A percentile compares a stretch with the other conserved stretches of the same genome.
Evolutionary conservation across 129 eudicot genomes (phyloP).

Genomic region (Tagetes erecta): DNA sequence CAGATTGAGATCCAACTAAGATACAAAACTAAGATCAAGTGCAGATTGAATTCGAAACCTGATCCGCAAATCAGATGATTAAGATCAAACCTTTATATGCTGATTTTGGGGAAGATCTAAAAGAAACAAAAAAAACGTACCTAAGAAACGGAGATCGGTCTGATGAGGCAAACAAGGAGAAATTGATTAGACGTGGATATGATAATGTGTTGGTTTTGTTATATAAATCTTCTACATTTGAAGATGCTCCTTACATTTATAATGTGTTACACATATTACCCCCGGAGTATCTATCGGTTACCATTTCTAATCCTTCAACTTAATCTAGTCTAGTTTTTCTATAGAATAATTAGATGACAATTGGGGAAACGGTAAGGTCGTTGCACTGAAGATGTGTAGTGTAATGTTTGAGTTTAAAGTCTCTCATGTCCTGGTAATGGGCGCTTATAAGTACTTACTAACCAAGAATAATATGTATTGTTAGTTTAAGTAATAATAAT

Average conservation of each 20-base stretch:
- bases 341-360: no score
- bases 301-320: not conserved
- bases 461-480: no score
- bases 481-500: no score
- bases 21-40: conserved; percentile 9
- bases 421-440: no score
- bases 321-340: no score
- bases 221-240: no score
- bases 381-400: no score
- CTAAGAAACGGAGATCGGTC: conserved; percentile 35
- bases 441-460: no score
- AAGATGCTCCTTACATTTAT: not conserved
- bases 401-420: no score
- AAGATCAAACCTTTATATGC: conserved; percentile 20
- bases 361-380: no score
- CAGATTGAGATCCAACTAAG: conserved; percentile 12
- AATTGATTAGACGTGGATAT: conserved; percentile 1
- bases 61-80: not conserved
- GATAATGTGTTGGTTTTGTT: not conserved
- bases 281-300: not conserved
- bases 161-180: conserved; percentile 22
- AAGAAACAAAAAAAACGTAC: conserved; percentile 21
- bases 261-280: not conserved
- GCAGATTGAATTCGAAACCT: conserved; percentile 7
- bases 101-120: conserved; percentile 19